A percentile compares a stretch with the other conserved stretches of the same genome.
Conservation (phyloP, 1,284 basidiomycete species). For the Ustilago trichophora region DNA sequence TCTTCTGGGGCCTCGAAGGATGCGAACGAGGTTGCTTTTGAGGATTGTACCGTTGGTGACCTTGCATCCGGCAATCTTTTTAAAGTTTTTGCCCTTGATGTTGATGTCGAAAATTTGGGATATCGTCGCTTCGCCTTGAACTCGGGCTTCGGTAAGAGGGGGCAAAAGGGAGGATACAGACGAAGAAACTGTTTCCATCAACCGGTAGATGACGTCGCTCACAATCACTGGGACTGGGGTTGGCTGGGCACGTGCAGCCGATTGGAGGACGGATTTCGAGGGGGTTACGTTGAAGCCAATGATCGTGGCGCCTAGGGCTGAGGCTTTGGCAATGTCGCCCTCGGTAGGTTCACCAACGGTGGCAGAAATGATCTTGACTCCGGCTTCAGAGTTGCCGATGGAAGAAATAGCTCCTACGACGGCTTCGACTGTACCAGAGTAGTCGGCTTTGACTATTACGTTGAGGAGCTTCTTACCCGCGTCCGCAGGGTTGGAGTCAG, state of each 20-base stretch:
- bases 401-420: constrained; percentile 82
- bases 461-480: constrained; percentile 62
- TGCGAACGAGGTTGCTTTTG: constrained; percentile 42
- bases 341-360: constrained; percentile 89
- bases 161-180: constrained; percentile 52
- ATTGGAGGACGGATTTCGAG: constrained; percentile 34
- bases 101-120: constrained; percentile 64
- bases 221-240: constrained; percentile 36
- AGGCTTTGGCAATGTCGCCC: constrained; percentile 86
- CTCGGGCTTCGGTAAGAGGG: constrained; percentile 49
- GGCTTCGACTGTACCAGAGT: constrained; percentile 94
- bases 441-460: constrained; percentile 90
- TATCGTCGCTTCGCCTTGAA: constrained; percentile 60
- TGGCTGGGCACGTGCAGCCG: constrained; percentile 45
- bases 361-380: constrained; percentile 81
- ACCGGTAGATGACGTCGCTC: constrained; percentile 63
- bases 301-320: constrained; percentile 81
- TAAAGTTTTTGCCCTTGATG: constrained; percentile 30
- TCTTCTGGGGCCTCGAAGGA: constrained; percentile 72
- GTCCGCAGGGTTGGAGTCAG: constrained; percentile 14
- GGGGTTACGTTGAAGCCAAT: constrained; percentile 88
- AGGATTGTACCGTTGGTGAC: constrained; percentile 59
- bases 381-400: constrained; percentile 87
- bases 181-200: constrained; percentile 57
- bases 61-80: constrained; percentile 61